A percentile compares a stretch with the other conserved stretches of the same genome.
Conservation (phyloP, 2,329 filamentous ascomycete species). For the Hymenoscyphus occultus region DNA sequence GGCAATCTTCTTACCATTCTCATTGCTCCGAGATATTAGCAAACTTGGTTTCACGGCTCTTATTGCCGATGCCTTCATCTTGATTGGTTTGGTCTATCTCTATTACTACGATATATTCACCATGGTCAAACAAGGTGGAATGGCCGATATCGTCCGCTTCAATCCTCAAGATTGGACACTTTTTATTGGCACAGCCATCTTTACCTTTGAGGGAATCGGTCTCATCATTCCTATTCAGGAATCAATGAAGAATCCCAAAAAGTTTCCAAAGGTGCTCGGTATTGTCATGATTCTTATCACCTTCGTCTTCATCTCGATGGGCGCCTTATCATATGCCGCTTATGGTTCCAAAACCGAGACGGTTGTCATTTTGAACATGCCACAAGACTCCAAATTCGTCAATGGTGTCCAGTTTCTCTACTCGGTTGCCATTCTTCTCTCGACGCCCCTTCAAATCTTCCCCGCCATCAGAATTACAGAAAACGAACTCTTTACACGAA, state of each 20-base stretch:
- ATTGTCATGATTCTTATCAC: conserved; percentile 95
- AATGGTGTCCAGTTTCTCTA: conserved; percentile 96
- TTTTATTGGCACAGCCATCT: conserved; percentile 98
- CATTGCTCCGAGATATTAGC: conserved; percentile 91
- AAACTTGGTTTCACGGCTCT: conserved; percentile 95
- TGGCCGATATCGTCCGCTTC: conserved; percentile 86
- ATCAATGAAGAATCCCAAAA: conserved; percentile 86
- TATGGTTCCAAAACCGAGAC: conserved; percentile 96
- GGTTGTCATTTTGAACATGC: conserved; percentile 92
- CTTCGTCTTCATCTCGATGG: conserved; percentile 84
- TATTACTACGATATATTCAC: conserved; percentile 95
- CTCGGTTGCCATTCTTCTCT: conserved; percentile 94
- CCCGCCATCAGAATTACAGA: conserved; percentile 95
- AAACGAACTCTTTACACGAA: conserved; percentile 88
- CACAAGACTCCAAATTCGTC: conserved; percentile 92
- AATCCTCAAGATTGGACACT: conserved; percentile 92
- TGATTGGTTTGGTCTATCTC: conserved; percentile 86
- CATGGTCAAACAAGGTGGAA: conserved; percentile 65
- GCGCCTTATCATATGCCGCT: conserved; percentile 90
- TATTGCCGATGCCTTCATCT: conserved; percentile 89
- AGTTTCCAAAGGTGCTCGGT: conserved; percentile 86
- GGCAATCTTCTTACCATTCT: conserved; percentile 91
- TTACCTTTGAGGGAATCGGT: conserved; percentile 97
- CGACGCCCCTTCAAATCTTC: conserved; percentile 94
- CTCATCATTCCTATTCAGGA: conserved; percentile 98